Base-by-base conservation (phyloP, 1,284 basidiomycete genomes). In the Trichosporon sp. region DNA sequence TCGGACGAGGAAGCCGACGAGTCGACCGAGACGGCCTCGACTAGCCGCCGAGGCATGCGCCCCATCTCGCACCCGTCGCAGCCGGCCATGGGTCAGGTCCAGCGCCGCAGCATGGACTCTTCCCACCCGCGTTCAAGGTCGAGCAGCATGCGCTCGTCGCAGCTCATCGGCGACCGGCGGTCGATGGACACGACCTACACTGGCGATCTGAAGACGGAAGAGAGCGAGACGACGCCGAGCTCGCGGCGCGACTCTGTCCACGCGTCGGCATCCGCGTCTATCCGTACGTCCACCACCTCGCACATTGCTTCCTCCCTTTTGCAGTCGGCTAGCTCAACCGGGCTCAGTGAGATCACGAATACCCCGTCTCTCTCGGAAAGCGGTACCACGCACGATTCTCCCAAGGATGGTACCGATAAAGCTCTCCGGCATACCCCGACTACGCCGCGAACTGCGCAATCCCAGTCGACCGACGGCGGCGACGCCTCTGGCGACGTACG, bases 1-100 rank as follows among this genome's bases (percentile, higher is more conserved):
- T 70, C 70, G 4, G 76, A 78, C 21, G 80, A 80, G 57, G 79
- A 81, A 40, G 11, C 36, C 29, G 36, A 40, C 27, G 57, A 54
- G 49, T 54, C 49, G 27, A 54, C 49, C 14, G 49, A 54, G 16
- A 54, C 49, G 2, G 25, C 49, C 6, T 54, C 49, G 14, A 29
- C 49, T 27, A 27, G 25, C 27, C 49, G 61, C 11, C 56, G 52
- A 11, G 59, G 61, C 52, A 62, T 59, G n/a, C 60, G 67, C 34
- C 59, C 67, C 6, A 58, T 58, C 32, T 59, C 64, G 6, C 61
- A 63, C 34, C 62, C 61, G 40, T 7, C 49, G 27, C 49, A 54
- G 29, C 49, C 49, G 2, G 25, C 49, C 49, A 27, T 54, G 11
- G 49, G 49, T 16, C 49, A 59, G 21, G 58, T 46, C 9, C 37